phyloP scores from a whole-genome alignment of 768 basidiomycete species.

The Boletus tomentosulus region DNA sequence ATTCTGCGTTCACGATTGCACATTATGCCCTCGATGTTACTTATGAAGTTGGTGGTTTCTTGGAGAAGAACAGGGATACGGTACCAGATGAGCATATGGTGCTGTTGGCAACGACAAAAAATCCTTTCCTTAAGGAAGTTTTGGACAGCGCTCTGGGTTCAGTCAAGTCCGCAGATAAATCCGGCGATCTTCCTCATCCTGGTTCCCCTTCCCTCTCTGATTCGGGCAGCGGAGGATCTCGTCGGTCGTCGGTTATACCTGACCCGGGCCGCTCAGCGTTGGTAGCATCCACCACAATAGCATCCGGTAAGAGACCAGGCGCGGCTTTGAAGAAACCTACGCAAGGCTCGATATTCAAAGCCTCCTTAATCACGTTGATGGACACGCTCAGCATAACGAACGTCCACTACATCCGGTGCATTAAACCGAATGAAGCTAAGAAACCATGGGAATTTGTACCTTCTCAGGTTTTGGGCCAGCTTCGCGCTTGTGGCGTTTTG shows the following conservation, averaged over 20 bases:
- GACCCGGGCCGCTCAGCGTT: constrained; percentile 80
- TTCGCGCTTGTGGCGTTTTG: constrained; percentile 96
- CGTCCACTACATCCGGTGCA: constrained; percentile 98
- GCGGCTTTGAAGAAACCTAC: constrained; percentile 86
- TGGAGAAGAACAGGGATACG: constrained; percentile 98
- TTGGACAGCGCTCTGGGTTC: constrained; percentile 84
- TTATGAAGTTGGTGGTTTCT: constrained; percentile 96
- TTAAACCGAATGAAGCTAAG: constrained; percentile 98
- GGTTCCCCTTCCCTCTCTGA: constrained; percentile 76
- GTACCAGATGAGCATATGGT: constrained; percentile 98
- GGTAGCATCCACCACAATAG: constrained; percentile 44
- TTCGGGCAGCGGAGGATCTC: constrained; percentile 70
- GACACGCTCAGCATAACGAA: constrained; percentile 96
- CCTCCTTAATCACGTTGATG: constrained; percentile 90
- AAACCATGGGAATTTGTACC: constrained; percentile 95
- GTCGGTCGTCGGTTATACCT: constrained; percentile 80
- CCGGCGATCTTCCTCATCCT: constrained; percentile 51
- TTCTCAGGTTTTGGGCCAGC: constrained; percentile 90
- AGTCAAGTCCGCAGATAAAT: constrained; percentile 54
- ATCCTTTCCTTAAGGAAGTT: constrained; percentile 91
- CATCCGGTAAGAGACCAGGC: constrained; percentile 57
- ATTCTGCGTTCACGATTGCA: constrained; percentile 94
- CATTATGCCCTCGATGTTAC: constrained; percentile 99
- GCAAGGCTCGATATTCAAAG: constrained; percentile 97
- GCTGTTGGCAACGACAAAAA: constrained; percentile 80